phyloP scores from a whole-genome alignment of 352 stramenopile species.

The Pythium phragmiticola region DNA sequence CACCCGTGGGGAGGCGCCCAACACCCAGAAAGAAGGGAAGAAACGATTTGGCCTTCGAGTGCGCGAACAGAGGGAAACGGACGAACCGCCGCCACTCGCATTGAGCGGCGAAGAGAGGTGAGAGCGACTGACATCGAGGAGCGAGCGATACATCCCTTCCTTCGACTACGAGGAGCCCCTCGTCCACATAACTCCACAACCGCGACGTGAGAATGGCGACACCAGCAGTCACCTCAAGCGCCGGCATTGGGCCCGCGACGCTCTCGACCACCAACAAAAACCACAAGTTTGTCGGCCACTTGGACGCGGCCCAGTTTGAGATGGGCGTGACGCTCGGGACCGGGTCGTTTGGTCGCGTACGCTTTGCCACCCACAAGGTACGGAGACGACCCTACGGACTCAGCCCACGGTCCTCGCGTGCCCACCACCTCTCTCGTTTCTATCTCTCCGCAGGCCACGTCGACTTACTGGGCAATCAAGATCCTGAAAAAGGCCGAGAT shows the following conservation, averaged over 20 bases:
- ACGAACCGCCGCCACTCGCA: constrained; percentile 12
- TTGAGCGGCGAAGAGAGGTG: neutral
- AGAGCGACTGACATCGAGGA: constrained; percentile 1
- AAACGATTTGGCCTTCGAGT: constrained; percentile 31
- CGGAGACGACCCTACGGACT: neutral
- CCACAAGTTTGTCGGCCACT: constrained; percentile 36
- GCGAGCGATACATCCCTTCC: neutral
- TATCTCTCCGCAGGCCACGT: constrained; percentile 56
- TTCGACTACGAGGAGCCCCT: constrained; percentile 2
- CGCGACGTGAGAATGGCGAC: constrained; percentile 16
- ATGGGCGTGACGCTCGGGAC: constrained; percentile 96
- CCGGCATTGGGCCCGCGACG: constrained; percentile 24
- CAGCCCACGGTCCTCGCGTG: neutral
- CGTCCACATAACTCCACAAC: neutral
- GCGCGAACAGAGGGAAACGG: constrained; percentile 16
- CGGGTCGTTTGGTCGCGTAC: constrained; percentile 95
- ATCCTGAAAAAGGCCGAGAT: constrained; percentile 97
- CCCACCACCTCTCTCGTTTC: neutral
- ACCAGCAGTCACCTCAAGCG: constrained; percentile 17
- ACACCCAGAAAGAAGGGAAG: constrained; percentile 15
- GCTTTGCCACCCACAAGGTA: constrained; percentile 95
- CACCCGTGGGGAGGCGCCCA: neutral
- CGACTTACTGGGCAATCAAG: constrained; percentile 96
- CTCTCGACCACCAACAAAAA: constrained; percentile 33
- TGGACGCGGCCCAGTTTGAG: constrained; percentile 91